These are phyloP conservation scores for Oehlia diaphana DNA, from an alignment of 192 early-diverging fungal genomes.

Conservation along the genomic window DNA sequence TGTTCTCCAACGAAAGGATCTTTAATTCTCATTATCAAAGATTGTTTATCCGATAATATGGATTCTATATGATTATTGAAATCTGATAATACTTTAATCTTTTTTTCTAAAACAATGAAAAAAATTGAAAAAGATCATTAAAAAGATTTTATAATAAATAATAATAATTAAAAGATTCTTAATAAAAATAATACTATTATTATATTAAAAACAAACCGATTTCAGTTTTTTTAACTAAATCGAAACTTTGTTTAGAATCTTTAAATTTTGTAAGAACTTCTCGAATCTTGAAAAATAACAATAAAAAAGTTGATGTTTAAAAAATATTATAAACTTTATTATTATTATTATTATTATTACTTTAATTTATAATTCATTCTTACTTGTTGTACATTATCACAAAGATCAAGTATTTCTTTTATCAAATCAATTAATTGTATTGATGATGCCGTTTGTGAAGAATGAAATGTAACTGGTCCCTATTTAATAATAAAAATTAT, in stretches of 20 bases:
- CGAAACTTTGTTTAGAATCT: constrained; percentile 12
- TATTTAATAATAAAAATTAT: background rate
- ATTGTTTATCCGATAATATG: constrained; percentile 21
- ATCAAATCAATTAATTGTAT: constrained; percentile 5
- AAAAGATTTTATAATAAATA: background rate
- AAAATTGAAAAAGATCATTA: too few relatives aligned
- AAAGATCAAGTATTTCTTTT: constrained; percentile 6
- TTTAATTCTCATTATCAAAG: constrained; percentile 8
- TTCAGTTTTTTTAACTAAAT: constrained; percentile 12
- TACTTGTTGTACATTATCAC: background rate
- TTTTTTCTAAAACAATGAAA: constrained; percentile 11
- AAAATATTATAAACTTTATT: background rate
- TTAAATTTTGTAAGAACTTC: constrained; percentile 15
- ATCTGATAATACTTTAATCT: constrained; percentile 5
- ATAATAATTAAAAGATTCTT: too few relatives aligned
- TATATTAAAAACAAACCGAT: background rate
- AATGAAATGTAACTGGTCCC: background rate
- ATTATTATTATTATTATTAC: too few relatives aligned
- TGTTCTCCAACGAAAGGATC: constrained; percentile 22
- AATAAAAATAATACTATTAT: background rate
- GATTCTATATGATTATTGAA: constrained; percentile 15
- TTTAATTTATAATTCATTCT: background rate
- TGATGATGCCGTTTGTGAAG: constrained; percentile 4
- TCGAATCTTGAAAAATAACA: background rate
- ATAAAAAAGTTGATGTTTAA: too few relatives aligned